phyloP scores from a whole-genome alignment of 345 rosid species.

The Eucalyptus albens region DNA sequence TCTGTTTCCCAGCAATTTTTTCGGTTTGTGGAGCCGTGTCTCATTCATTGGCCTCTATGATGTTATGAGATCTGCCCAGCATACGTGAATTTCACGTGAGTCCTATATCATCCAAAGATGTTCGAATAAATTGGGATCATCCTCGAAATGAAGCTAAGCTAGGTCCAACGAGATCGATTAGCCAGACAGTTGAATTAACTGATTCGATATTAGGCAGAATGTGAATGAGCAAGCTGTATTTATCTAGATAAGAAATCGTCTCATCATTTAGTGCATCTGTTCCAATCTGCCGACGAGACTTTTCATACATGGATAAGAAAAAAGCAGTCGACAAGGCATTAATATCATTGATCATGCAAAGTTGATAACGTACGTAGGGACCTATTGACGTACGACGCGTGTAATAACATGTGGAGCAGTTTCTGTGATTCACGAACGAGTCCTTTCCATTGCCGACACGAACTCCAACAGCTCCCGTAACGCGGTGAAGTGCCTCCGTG shows the following conservation, averaged over 20 bases:
- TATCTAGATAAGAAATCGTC: background rate
- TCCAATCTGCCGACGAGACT: background rate
- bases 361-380: background rate
- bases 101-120: background rate
- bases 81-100: background rate
- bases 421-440: background rate
- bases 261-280: background rate
- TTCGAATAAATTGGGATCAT: background rate
- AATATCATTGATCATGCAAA: background rate
- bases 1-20: background rate
- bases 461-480: background rate
- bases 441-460: background rate
- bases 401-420: background rate
- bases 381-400: background rate
- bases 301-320: background rate
- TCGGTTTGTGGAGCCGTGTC: background rate
- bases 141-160: background rate
- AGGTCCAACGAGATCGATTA: background rate
- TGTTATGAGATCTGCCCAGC: too few relatives aligned
- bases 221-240: background rate
- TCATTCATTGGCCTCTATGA: background rate
- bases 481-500: background rate
- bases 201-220: background rate
- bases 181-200: background rate
- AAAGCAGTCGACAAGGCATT: background rate